Base-by-base conservation (phyloP, 2,329 filamentous ascomycete species). In the Ascochyta lentis region DNA sequence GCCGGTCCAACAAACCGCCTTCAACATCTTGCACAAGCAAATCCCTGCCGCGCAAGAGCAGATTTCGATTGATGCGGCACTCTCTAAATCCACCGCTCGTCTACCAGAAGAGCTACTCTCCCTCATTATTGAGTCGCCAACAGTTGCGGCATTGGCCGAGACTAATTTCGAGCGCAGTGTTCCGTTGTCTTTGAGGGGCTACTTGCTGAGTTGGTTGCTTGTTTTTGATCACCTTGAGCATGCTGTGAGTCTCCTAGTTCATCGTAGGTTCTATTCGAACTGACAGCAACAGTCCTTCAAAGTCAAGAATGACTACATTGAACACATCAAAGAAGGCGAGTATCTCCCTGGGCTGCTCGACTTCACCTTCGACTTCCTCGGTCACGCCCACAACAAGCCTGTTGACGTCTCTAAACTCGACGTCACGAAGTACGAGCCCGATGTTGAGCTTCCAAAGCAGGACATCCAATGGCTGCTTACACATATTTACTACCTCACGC, bases 121-220 rank as follows among this genome's bases (percentile, higher is more conserved):
- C 0, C 81, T 98, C 1, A 82, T 98, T 13, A 82, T 96, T 0
- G 90, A 96, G 59, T 83, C 89, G 0, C 91, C 94, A 0, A 87
- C 87, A 0, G 80, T 90, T 3, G 84, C 89, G n/a, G 81, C 81
- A 12, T 84, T 92, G 41, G 81, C 84, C 0, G 86, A 90, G 42
- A 84, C 88, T 8, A 80, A 83, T 33, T 86, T 92, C 22, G 82
- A 87, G 5, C 80, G 84, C 15, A 79, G 72, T 31, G 89, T 93
- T 65, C 92, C 92, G 10, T 79, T 86, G 0, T 71, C 84, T 0
- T 80, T 96, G 43, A 86, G 92, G 48, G 86, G 88, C 9, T 99
- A 97, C 68, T 81, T 99, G 3, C 80, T 96, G 26, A 90, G 91
- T 10, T 99, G 95, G 95, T 86, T 91, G 60, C 81, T 98, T 1